Conservation (phyloP, 371 early-diverging fungal species). For the Apophysomyces ossiformis region DNA sequence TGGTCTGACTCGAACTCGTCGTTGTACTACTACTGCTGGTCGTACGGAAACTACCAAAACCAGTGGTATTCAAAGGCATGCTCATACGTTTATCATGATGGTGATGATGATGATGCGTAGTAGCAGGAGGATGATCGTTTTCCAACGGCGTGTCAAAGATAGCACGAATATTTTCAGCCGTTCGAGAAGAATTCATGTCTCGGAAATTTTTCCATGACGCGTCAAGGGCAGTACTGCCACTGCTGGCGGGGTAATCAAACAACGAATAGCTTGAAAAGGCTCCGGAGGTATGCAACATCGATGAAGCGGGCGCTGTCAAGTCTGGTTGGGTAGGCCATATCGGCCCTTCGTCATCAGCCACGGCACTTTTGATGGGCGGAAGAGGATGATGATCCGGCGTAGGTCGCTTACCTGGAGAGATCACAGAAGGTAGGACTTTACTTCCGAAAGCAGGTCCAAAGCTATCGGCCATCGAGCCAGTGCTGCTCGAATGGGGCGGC, state of each 20-base stretch:
- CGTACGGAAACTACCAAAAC: background rate
- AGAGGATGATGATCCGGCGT: background rate
- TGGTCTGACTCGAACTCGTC: too few relatives aligned
- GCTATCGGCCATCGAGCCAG: background rate
- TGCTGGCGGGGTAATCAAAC: slow-evolving; percentile 24
- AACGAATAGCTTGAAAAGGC: slow-evolving; percentile 13
- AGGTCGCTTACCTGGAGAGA: slow-evolving; percentile 14
- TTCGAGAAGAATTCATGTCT: slow-evolving; percentile 42
- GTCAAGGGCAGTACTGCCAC: slow-evolving; percentile 28
- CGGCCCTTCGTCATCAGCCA: too few relatives aligned
- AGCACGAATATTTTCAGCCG: slow-evolving; percentile 45
- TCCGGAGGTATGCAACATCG: background rate
- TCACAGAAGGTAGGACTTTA: slow-evolving; percentile 1
- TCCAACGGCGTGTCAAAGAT: slow-evolving; percentile 39
- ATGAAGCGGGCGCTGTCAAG: slow-evolving; percentile 9
- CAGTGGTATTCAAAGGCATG: slow-evolving; percentile 9
- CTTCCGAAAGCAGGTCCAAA: slow-evolving; percentile 9
- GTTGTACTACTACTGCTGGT: too few relatives aligned
- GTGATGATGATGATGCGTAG: too few relatives aligned
- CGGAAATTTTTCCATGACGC: slow-evolving; percentile 48
- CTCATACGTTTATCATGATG: slow-evolving; percentile 9
- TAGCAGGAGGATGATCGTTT: background rate
- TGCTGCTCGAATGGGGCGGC: slow-evolving; percentile 10
- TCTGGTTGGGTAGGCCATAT: background rate
- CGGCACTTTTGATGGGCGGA: too few relatives aligned